Percentiles rank a stretch among this genome's conserved stretches.
Evolutionary conservation across 2,329 filamentous ascomycete species (phyloP).

Genomic region (Magnaporthiopsis incrustans): DNA sequence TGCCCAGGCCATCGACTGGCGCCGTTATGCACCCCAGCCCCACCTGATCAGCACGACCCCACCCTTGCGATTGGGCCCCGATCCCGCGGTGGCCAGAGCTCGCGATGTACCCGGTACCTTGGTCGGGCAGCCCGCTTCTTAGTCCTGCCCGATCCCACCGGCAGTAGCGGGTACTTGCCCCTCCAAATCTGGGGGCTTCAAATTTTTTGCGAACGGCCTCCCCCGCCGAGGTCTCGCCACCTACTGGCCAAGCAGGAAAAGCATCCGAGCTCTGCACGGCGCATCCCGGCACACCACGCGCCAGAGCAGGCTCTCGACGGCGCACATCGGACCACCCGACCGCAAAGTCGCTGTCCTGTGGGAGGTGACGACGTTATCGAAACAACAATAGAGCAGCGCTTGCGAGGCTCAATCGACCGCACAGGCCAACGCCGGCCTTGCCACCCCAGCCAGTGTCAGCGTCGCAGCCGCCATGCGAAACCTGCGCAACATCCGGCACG

Average conservation of each 20-base stretch:
- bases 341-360: neutral
- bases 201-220: neutral
- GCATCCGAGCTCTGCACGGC: neutral
- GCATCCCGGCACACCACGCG: neutral
- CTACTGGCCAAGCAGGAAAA: neutral
- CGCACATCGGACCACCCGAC: neutral
- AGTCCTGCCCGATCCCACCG: too few relatives aligned
- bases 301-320: neutral
- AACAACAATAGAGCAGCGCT: neutral
- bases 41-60: neutral
- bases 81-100: neutral
- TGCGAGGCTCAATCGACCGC: neutral
- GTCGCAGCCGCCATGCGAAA: conserved; percentile 64
- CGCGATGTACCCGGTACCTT: neutral
- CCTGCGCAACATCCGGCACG: conserved; percentile 68
- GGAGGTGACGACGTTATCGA: neutral
- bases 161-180: neutral
- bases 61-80: neutral
- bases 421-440: neutral
- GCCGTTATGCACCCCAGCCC: neutral
- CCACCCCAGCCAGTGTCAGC: neutral
- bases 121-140: too few relatives aligned
- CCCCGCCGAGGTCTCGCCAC: neutral
- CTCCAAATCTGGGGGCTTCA: neutral
- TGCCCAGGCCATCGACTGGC: neutral